Percentiles rank a stretch among this genome's conserved stretches.
Conservation (phyloP, 1,284 basidiomycete genomes). For the Hymenochaete sp. region DNA sequence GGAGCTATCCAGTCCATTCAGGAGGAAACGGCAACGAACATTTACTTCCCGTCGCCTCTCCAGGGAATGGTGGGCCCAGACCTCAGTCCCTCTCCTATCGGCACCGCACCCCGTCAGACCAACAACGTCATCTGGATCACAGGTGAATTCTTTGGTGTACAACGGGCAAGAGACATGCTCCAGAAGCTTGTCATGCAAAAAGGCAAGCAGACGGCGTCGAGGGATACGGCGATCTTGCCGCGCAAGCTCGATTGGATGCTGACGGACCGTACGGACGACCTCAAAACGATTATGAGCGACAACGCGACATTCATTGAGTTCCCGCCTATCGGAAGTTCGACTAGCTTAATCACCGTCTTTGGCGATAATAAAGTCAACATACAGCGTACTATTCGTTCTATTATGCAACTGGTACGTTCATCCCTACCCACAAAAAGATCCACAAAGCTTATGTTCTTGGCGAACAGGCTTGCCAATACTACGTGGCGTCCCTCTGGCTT, state of each 20-base stretch:
- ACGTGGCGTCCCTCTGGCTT: conserved; percentile 94
- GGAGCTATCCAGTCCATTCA: conserved; percentile 85
- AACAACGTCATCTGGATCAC: conserved; percentile 91
- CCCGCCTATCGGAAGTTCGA: conserved; percentile 83
- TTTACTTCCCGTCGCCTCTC: conserved; percentile 88
- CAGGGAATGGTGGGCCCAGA: conserved; percentile 77
- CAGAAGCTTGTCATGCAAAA: conserved; percentile 82
- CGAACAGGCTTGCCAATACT: conserved; percentile 89
- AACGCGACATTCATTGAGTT: conserved; percentile 95
- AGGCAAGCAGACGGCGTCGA: conserved; percentile 85
- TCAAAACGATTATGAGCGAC: conserved; percentile 90
- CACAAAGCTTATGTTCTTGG: conserved; percentile 16
- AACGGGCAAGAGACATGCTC: conserved; percentile 92
- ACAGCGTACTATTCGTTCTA: conserved; percentile 86
- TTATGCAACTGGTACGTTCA: conserved; percentile 84
- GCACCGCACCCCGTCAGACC: conserved; percentile 30
- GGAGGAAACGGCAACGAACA: conserved; percentile 95
- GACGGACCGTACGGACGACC: conserved; percentile 83
- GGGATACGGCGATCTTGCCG: conserved; percentile 90
- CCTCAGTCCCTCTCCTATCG: conserved; percentile 10
- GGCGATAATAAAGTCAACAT: conserved; percentile 95
- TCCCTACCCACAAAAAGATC: conserved; percentile 4
- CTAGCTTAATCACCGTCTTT: conserved; percentile 88
- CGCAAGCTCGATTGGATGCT: conserved; percentile 99
- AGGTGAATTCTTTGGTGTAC: conserved; percentile 94